phyloP scores from a whole-genome alignment of 768 basidiomycete species.

The Steccherinum ochraceum region DNA sequence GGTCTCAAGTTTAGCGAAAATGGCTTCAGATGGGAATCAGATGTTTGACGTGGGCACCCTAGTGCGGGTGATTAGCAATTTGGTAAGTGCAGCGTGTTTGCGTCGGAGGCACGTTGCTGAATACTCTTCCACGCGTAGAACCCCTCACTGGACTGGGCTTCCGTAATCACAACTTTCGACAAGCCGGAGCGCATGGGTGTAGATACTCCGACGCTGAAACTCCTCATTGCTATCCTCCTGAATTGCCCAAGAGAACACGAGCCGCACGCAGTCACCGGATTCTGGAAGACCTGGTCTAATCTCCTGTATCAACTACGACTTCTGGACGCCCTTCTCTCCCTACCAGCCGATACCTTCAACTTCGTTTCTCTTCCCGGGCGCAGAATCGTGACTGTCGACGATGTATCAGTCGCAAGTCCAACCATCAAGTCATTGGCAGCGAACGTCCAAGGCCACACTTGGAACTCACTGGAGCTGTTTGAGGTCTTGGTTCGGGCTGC shows the following conservation, averaged over 20 bases:
- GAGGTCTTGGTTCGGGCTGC: constrained; percentile 80
- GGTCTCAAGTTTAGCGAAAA: constrained; percentile 56
- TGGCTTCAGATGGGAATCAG: constrained; percentile 65
- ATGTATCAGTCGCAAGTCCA: constrained; percentile 77
- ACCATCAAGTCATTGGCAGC: constrained; percentile 90
- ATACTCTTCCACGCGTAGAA: constrained; percentile 35
- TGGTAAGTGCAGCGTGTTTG: constrained; percentile 43
- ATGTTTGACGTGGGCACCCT: constrained; percentile 73
- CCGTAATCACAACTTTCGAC: constrained; percentile 83
- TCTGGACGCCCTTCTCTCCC: constrained; percentile 80
- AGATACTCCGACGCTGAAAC: constrained; percentile 83
- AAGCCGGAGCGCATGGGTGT: constrained; percentile 76
- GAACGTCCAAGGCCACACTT: constrained; percentile 86
- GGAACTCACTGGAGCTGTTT: constrained; percentile 92
- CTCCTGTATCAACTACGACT: constrained; percentile 80
- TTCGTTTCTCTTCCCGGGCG: constrained; percentile 83
- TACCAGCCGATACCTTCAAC: constrained; percentile 88
- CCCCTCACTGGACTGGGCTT: constrained; percentile 69
- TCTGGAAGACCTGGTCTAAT: constrained; percentile 85
- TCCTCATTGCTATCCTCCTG: constrained; percentile 82
- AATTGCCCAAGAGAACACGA: constrained; percentile 74
- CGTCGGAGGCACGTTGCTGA: constrained; percentile 7
- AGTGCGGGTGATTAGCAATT: constrained; percentile 64
- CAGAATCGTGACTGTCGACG: constrained; percentile 82
- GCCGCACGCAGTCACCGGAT: constrained; percentile 76